Percentiles rank a stretch among this genome's conserved stretches.
Conservation (phyloP, 1,284 basidiomycete genomes). For the Neotropicomus parvogracilis region DNA sequence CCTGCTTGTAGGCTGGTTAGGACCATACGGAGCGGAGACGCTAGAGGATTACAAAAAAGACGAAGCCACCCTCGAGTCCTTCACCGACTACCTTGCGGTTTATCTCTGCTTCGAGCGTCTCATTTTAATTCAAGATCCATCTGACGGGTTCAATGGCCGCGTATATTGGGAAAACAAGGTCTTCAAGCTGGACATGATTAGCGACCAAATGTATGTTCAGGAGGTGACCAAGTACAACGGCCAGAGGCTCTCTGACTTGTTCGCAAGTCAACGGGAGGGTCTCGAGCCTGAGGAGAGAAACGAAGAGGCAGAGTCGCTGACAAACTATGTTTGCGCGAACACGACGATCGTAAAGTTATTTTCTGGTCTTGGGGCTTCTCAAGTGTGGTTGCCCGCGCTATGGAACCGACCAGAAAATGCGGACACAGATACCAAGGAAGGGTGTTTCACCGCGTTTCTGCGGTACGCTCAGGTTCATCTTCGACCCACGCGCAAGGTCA, state of each 20-base stretch:
- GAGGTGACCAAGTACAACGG: conserved; percentile 4
- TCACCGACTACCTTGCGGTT: conserved; percentile 8
- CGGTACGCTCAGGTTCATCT: conserved; percentile 10
- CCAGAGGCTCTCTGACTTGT: conserved; percentile 9
- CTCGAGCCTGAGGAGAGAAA: conserved; percentile 3
- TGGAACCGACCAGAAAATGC: conserved; percentile 8
- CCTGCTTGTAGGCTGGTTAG: conserved; percentile 6
- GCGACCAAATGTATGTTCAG: conserved; percentile 7
- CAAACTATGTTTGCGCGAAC: conserved; percentile 7
- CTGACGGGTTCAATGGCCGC: conserved; percentile 9
- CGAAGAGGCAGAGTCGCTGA: conserved; percentile 6
- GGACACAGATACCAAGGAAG: conserved; percentile 7
- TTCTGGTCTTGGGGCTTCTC: conserved; percentile 4
- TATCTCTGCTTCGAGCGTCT: conserved; percentile 8
- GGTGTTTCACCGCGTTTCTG: conserved; percentile 9
- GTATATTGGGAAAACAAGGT: conserved; percentile 9
- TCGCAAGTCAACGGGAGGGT: conserved; percentile 11
- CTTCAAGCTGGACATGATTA: conserved; percentile 7
- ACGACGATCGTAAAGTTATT: conserved; percentile 11
- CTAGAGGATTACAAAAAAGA: conserved; percentile 1
- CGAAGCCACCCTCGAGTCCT: background rate
- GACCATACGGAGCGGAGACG: conserved; percentile 1
- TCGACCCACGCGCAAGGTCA: conserved; percentile 5
- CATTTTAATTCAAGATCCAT: conserved; percentile 8
- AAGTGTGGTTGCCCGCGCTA: conserved; percentile 3